Conservation (phyloP, 2,329 filamentous ascomycete genomes). For the Colletotrichum tropicicola region DNA sequence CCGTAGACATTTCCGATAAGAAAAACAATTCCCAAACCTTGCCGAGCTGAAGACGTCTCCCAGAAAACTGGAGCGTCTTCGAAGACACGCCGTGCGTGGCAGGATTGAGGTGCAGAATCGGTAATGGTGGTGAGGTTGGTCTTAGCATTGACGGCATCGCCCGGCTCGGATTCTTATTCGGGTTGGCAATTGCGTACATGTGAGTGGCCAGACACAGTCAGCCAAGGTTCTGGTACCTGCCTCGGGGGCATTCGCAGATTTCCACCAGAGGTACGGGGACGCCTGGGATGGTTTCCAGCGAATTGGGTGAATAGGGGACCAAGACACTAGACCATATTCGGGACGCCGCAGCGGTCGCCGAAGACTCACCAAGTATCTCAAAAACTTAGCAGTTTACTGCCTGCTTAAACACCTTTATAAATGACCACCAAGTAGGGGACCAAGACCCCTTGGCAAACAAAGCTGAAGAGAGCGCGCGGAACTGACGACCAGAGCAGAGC, state of each 20-base stretch:
- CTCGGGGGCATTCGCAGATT: slow-evolving; percentile 6
- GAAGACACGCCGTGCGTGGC: not conserved
- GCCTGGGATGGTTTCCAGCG: not conserved
- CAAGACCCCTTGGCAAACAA: not conserved
- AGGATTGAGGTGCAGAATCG: not conserved
- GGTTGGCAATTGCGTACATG: slow-evolving; percentile 18
- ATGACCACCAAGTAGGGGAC: too few species aligned
- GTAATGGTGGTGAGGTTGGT: slow-evolving; percentile 2
- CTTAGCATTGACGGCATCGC: not conserved
- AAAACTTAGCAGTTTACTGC: too few species aligned
- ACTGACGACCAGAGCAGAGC: slow-evolving; percentile 9
- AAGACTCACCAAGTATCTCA: too few species aligned
- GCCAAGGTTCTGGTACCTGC: not conserved
- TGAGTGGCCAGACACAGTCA: slow-evolving; percentile 2
- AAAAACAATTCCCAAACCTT: not conserved
- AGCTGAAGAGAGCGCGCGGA: not conserved
- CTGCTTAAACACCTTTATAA: too few species aligned
- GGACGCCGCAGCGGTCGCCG: too few species aligned
- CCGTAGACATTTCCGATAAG: not conserved
- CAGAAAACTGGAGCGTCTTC: not conserved
- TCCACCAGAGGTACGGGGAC: not conserved
- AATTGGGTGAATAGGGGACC: not conserved
- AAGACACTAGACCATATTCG: too few species aligned
- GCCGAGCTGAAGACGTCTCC: not conserved
- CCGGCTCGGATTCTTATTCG: slow-evolving; percentile 29